Evolutionary conservation across 1,139 yeast genomes (phyloP).

Genomic region (Kazachstania sp.): DNA sequence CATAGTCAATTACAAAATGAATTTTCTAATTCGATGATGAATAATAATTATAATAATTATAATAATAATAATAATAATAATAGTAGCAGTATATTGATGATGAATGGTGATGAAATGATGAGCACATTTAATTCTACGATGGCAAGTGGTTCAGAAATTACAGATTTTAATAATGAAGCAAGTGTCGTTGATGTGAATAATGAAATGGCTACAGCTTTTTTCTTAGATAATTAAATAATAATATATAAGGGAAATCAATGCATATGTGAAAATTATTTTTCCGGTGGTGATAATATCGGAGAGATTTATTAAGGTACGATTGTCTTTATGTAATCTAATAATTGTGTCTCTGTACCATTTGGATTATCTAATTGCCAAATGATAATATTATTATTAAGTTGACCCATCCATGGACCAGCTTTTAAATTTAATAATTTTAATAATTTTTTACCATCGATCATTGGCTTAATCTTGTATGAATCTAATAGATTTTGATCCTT

Average conservation of each 20-base stretch:
- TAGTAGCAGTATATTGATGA: too few relatives aligned
- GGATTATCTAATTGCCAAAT: slow-evolving; percentile 76
- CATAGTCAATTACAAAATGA: not conserved
- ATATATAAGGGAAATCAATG: not conserved
- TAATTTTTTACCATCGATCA: slow-evolving; percentile 64
- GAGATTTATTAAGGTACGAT: slow-evolving; percentile 20
- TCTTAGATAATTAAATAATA: not conserved
- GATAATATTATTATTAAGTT: slow-evolving; percentile 46
- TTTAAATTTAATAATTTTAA: slow-evolving; percentile 43
- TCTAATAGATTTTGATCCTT: slow-evolving; percentile 32
- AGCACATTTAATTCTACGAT: not conserved
- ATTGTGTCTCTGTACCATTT: slow-evolving; percentile 41
- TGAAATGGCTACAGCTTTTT: slow-evolving; percentile 1
- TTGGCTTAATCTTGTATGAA: slow-evolving; percentile 42
- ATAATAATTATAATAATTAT: not conserved
- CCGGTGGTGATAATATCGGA: too few relatives aligned
- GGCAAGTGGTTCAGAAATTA: not conserved
- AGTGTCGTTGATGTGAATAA: not conserved
- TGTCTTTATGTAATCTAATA: slow-evolving; percentile 39
- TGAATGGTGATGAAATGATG: too few relatives aligned
- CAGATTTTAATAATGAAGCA: not conserved
- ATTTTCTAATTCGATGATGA: too few relatives aligned
- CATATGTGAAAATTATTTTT: too few relatives aligned
- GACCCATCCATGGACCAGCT: slow-evolving; percentile 82
- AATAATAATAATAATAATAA: not conserved